Conservation (phyloP, 1,284 basidiomycete species). For the Fomitopsis betulina region DNA sequence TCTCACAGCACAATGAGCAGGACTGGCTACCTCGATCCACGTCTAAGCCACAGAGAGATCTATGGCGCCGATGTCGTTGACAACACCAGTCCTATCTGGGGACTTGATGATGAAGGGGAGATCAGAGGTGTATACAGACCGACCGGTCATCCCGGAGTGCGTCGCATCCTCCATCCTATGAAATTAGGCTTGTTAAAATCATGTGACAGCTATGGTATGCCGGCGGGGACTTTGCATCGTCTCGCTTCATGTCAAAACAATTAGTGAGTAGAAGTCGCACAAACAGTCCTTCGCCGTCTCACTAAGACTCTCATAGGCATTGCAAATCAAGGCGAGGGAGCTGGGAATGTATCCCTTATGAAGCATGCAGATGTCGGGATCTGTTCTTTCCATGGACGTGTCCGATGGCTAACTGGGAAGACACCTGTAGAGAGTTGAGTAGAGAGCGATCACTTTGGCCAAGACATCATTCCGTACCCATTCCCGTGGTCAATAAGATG, state of each 20-base stretch:
- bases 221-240: slow-evolving; percentile 28
- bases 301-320: slow-evolving; percentile 15
- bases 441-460: too few relatives aligned
- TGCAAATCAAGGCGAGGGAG: slow-evolving; percentile 30
- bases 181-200: neutral
- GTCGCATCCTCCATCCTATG: neutral
- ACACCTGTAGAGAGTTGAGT: too few relatives aligned
- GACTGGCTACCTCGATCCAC: slow-evolving; percentile 34
- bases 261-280: slow-evolving; percentile 20
- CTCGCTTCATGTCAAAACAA: slow-evolving; percentile 30
- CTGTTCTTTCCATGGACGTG: too few relatives aligned
- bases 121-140: slow-evolving; percentile 34
- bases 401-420: too few relatives aligned
- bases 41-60: slow-evolving; percentile 36
- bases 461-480: too few relatives aligned
- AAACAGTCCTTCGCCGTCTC: neutral
- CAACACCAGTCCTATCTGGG: slow-evolving; percentile 45
- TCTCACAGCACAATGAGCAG: slow-evolving; percentile 10
- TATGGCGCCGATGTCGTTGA: slow-evolving; percentile 44
- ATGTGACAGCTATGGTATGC: slow-evolving; percentile 32
- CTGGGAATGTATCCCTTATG: slow-evolving; percentile 19
- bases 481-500: too few relatives aligned
- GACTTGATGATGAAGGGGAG: slow-evolving; percentile 55
- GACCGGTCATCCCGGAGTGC: slow-evolving; percentile 30
- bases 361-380: neutral